Evolutionary conservation across 805 yeast species (phyloP), one percentile per base, ranked within the genome.

Genomic region (Saturnispora dispora): DNA sequence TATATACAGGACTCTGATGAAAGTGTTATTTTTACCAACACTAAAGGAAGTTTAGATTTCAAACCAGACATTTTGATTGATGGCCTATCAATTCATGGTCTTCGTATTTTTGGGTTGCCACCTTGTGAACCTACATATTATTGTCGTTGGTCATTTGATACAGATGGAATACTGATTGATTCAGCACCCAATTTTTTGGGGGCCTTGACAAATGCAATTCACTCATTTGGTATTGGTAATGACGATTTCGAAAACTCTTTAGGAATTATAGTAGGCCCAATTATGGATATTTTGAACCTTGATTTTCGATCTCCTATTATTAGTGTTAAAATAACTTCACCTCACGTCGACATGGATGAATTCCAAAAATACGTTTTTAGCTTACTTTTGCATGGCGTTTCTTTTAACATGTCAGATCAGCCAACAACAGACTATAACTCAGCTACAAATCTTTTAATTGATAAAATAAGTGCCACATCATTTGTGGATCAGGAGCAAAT

Each of bases 61-160:
- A 49, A 55, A 4, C 73, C 81, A 1, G 79, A 80, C 43, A 58
- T 86, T 30, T 57, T 63, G 3, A 72, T 86, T 46, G 85, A 83
- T 60, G 81, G 83, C 0, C 62, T 85, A 11, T 61, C 74, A 2
- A 72, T 88, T 23, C 95, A 87, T 64, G 95, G 96, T 1, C 96
- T 91, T 64, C 74, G 98, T 60, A 81, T 90, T 82, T 88, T 88
- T 70, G 99, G 99, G 0, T 63, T 88, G 2, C 96, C 96, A 0
- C 97, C 97, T 0, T 71, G 74, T 7, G 95, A 88, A 62, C 88
- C 91, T 0, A 88, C 97, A 0, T 93, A 87, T 62, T 81, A 78
- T 56, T 89, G 96, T 60, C 83, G 86, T 53, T 93, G 99, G 99
- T 90, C 85, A 53, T 79, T 93, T 57, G 78, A 76, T 27, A 62